phyloP scores from a whole-genome alignment of 2,329 filamentous ascomycete genomes.

The Corynespora cassiicola region DNA sequence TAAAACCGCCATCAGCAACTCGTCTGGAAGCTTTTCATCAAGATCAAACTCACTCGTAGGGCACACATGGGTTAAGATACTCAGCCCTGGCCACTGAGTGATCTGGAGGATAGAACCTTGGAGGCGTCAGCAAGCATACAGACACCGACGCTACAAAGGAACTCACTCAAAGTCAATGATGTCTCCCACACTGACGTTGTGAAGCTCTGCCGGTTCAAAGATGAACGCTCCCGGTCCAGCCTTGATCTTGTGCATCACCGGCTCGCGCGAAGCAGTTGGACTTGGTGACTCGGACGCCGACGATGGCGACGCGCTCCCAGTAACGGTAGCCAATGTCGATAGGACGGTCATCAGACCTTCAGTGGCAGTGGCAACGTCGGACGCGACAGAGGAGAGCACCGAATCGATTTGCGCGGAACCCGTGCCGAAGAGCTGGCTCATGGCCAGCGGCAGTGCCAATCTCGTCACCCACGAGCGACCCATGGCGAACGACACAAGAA shows the following conservation, averaged over 20 bases:
- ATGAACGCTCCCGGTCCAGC: conserved; percentile 44
- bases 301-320: conserved; percentile 5
- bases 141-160: conserved; percentile 4
- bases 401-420: no score
- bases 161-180: conserved; percentile 38
- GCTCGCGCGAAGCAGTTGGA: conserved; percentile 13
- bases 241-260: conserved; percentile 39
- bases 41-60: no score
- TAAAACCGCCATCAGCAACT: no score
- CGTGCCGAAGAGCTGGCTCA: conserved; percentile 11
- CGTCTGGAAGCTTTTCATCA: no score
- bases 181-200: conserved; percentile 46
- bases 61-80: conserved; percentile 48
- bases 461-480: conserved; percentile 13
- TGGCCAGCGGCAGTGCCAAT: conserved; percentile 16
- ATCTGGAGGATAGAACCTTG: conserved; percentile 51
- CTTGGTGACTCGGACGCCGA: conserved; percentile 4
- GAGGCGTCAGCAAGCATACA: no score
- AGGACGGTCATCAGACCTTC: no score
- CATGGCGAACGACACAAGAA: no score
- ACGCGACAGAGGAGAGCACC: conserved; percentile 1
- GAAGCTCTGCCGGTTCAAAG: conserved; percentile 45
- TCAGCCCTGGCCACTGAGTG: conserved; percentile 52
- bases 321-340: conserved; percentile 1
- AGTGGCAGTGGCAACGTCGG: no score